Conservation (phyloP, 805 yeast genomes). For the Torulaspora franciscae region DNA sequence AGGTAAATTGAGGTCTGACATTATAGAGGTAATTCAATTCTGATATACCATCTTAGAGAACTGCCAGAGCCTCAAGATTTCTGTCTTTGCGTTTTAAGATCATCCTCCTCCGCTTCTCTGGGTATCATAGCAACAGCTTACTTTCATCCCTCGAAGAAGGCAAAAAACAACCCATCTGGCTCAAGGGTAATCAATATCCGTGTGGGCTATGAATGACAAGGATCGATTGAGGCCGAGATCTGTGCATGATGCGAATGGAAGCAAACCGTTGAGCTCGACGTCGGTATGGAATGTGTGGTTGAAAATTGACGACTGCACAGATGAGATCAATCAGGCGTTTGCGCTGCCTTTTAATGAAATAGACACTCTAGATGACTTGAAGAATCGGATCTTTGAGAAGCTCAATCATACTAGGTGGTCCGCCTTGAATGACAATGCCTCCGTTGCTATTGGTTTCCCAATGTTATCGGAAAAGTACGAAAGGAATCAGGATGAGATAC, state of each 20-base stretch:
- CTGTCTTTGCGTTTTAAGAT: not conserved
- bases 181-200: not conserved
- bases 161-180: not conserved
- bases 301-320: slow-evolving; percentile 16
- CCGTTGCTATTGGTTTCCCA: slow-evolving; percentile 58
- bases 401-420: slow-evolving; percentile 52
- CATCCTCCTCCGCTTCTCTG: not conserved
- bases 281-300: slow-evolving; percentile 26
- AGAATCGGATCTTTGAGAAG: slow-evolving; percentile 54
- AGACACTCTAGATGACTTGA: slow-evolving; percentile 80
- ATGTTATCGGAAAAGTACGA: slow-evolving; percentile 1
- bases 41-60: not conserved
- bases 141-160: slow-evolving; percentile 1
- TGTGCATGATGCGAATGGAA: slow-evolving; percentile 9
- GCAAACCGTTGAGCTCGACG: slow-evolving; percentile 9
- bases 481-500: not conserved
- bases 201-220: slow-evolving; percentile 5
- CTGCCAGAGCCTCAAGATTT: not conserved
- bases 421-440: slow-evolving; percentile 52
- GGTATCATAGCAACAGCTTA: slow-evolving; percentile 1
- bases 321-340: slow-evolving; percentile 47
- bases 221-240: slow-evolving; percentile 12
- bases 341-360: slow-evolving; percentile 54
- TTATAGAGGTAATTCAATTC: not conserved
- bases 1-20: not conserved